A percentile compares a stretch with the other conserved stretches of the same genome.
These are phyloP conservation scores for Rhizopogon salebrosus DNA, from an alignment of 768 basidiomycete species.

Conservation along the genomic window DNA sequence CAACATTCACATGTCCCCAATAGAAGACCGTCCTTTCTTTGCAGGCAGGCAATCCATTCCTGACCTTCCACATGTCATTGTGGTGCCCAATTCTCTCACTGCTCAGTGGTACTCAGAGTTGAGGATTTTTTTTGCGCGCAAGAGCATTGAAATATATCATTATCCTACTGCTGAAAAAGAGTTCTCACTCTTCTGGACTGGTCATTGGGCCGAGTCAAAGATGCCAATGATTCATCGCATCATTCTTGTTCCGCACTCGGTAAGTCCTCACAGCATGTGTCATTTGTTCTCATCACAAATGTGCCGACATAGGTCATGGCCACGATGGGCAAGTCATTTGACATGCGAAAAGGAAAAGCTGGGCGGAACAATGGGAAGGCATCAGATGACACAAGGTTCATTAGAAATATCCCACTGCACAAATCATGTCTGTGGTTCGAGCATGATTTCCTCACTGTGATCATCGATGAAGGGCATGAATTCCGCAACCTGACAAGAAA, in stretches of 20 bases:
- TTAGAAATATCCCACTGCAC: neutral
- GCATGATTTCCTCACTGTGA: conserved; percentile 8
- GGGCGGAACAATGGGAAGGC: neutral
- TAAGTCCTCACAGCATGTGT: neutral
- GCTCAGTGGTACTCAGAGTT: neutral
- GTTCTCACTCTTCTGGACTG: neutral
- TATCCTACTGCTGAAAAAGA: neutral
- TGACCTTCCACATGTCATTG: conserved; percentile 1
- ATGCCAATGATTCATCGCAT: neutral
- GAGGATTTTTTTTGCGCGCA: neutral
- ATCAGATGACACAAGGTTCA: neutral
- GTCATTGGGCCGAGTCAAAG: neutral
- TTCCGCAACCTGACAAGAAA: conserved; percentile 14
- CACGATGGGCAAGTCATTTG: neutral
- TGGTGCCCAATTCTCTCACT: neutral
- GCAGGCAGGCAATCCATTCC: neutral
- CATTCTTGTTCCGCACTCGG: neutral
- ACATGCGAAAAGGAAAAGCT: neutral
- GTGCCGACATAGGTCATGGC: neutral
- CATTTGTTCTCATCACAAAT: no score
- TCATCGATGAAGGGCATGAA: conserved; percentile 21
- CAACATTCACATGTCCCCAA: no score
- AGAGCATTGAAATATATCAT: neutral
- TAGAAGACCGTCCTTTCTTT: neutral
- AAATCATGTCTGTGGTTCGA: conserved; percentile 1